Evolutionary conservation across 164 flowering plant species (phyloP).

Genomic region (Nelumbo lutea): DNA sequence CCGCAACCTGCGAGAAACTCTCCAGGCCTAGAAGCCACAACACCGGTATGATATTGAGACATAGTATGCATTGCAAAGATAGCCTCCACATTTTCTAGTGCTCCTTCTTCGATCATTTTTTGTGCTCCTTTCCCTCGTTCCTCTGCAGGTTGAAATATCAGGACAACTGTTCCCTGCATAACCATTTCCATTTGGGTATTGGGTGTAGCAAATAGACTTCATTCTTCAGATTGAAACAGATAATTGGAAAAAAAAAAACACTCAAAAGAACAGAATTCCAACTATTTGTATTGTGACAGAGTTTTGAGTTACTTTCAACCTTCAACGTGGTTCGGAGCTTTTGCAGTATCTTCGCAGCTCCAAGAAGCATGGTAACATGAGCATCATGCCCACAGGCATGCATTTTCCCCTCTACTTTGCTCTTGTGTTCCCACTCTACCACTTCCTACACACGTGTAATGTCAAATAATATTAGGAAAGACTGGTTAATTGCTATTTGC

Average conservation of each 20-base stretch:
- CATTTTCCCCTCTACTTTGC: slow-evolving; percentile 61
- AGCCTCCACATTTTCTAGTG: slow-evolving; percentile 52
- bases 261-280: background rate
- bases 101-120: slow-evolving; percentile 55
- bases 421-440: slow-evolving; percentile 65
- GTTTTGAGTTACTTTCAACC: slow-evolving; percentile 17
- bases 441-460: slow-evolving; percentile 35
- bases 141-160: slow-evolving; percentile 81
- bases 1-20: slow-evolving; percentile 65
- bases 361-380: slow-evolving; percentile 67
- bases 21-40: slow-evolving; percentile 45
- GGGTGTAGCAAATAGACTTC: no score
- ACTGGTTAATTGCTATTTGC: background rate
- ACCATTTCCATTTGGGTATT: no score
- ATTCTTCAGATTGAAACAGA: background rate
- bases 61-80: slow-evolving; percentile 51
- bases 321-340: slow-evolving; percentile 25
- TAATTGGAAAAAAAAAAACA: background rate
- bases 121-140: slow-evolving; percentile 58
- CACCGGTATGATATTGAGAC: slow-evolving; percentile 27
- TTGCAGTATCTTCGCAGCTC: slow-evolving; percentile 61
- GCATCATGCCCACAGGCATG: slow-evolving; percentile 81
- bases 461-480: background rate
- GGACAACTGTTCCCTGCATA: slow-evolving; percentile 58
- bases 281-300: background rate